Percentiles rank a stretch among this genome's conserved stretches.
phyloP scores from a whole-genome alignment of 78 protist genomes.

The Mastigamoeba balamuthi region DNA sequence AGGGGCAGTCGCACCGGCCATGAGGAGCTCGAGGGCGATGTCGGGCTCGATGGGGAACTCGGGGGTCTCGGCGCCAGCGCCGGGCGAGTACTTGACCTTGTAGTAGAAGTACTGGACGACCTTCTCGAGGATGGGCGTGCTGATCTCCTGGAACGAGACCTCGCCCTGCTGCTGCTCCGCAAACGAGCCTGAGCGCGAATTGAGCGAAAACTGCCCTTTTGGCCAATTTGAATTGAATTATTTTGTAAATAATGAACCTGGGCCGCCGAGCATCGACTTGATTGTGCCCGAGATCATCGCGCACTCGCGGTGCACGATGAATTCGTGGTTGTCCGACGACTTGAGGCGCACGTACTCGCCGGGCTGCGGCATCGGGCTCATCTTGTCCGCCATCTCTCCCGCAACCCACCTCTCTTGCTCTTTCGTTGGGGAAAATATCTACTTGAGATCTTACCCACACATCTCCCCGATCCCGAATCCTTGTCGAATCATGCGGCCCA shows the following conservation, averaged over 20 bases:
- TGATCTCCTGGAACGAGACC: constrained; percentile 16
- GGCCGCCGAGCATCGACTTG: constrained; percentile 37
- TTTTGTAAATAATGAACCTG: not conserved
- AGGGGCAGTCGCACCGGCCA: constrained; percentile 30
- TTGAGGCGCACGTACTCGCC: no score
- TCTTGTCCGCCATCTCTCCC: no score
- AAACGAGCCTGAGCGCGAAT: not conserved
- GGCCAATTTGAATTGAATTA: no score
- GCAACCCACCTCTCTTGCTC: no score
- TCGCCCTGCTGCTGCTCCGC: constrained; percentile 9
- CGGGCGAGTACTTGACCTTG: constrained; percentile 4
- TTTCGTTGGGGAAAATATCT: no score
- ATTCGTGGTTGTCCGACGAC: constrained; percentile 9
- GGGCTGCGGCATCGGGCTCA: no score
- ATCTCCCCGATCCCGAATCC: no score
- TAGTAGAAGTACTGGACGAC: constrained; percentile 34
- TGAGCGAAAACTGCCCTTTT: no score
- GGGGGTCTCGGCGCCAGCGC: not conserved
- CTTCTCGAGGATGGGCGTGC: constrained; percentile 7
- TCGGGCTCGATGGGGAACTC: constrained; percentile 40
- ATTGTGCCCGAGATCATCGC: constrained; percentile 55
- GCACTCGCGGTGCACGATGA: constrained; percentile 12
- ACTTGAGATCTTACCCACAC: no score
- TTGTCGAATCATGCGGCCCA: no score
- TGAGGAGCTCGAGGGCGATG: constrained; percentile 33